Conservation (phyloP, 805 yeast genomes). For the Maudiozyma turicensis region DNA sequence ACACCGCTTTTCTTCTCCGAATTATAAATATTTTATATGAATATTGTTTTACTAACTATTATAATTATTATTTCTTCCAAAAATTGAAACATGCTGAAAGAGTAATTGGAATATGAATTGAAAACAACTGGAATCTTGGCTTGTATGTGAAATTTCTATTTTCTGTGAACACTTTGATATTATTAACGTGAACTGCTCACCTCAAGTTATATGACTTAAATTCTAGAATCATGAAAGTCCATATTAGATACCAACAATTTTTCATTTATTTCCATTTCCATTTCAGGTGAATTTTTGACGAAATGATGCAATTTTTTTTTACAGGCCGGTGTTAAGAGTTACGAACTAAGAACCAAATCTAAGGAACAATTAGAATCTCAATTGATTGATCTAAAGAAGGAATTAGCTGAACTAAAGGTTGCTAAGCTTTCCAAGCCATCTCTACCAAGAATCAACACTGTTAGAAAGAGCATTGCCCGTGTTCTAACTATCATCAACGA, state of each 20-base stretch:
- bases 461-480: constrained; percentile 97
- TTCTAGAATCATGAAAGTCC: too few species aligned
- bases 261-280: not conserved
- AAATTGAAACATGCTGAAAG: not conserved
- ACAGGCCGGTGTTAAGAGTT: constrained; percentile 87
- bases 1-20: not conserved
- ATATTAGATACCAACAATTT: not conserved
- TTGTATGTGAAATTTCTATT: too few species aligned
- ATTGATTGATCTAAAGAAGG: constrained; percentile 94
- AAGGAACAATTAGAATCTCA: constrained; percentile 94
- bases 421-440: constrained; percentile 90
- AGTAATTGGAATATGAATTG: too few species aligned
- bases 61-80: not conserved
- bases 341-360: constrained; percentile 94
- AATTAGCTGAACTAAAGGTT: constrained; percentile 91
- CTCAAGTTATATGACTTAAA: too few species aligned
- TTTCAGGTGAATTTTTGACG: not conserved
- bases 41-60: not conserved
- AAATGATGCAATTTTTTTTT: not conserved
- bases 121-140: too few species aligned
- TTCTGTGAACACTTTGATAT: too few species aligned
- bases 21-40: too few species aligned
- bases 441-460: constrained; percentile 93
- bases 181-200: too few species aligned
- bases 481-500: constrained; percentile 96